A percentile compares a stretch with the other conserved stretches of the same genome.
Conservation (phyloP, 768 basidiomycete genomes). For the Steccherinum ochraceum region DNA sequence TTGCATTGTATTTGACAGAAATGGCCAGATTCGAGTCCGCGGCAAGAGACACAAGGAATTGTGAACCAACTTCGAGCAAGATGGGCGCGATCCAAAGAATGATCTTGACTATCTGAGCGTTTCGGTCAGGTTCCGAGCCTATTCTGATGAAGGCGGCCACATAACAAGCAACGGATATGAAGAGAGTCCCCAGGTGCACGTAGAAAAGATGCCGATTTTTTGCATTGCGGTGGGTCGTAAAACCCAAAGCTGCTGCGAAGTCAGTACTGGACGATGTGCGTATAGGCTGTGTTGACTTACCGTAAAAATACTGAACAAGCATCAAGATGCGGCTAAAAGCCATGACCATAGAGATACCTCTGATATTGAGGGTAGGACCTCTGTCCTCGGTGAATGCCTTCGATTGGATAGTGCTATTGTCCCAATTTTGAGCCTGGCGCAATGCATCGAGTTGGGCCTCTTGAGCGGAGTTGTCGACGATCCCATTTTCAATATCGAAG, state of each 20-base stretch:
- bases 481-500: not conserved
- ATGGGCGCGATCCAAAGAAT: not conserved
- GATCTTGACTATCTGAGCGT: not conserved
- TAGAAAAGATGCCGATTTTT: too few relatives aligned
- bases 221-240: too few relatives aligned
- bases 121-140: not conserved
- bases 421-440: not conserved
- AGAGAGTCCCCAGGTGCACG: not conserved
- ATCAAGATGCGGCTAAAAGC: not conserved
- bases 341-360: not conserved
- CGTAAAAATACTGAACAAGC: not conserved
- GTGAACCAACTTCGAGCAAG: not conserved
- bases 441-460: not conserved
- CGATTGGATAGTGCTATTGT: not conserved
- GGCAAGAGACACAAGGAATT: not conserved
- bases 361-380: not conserved
- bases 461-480: not conserved
- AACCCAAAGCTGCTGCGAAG: too few relatives aligned
- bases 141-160: not conserved
- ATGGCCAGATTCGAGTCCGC: not conserved
- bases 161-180: not conserved
- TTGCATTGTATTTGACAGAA: not conserved
- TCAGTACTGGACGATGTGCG: too few relatives aligned
- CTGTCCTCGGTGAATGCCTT: not conserved
- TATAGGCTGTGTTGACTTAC: not conserved